Conservation (phyloP, 2,329 filamentous ascomycete species). For the Myrmaecium sp. region DNA sequence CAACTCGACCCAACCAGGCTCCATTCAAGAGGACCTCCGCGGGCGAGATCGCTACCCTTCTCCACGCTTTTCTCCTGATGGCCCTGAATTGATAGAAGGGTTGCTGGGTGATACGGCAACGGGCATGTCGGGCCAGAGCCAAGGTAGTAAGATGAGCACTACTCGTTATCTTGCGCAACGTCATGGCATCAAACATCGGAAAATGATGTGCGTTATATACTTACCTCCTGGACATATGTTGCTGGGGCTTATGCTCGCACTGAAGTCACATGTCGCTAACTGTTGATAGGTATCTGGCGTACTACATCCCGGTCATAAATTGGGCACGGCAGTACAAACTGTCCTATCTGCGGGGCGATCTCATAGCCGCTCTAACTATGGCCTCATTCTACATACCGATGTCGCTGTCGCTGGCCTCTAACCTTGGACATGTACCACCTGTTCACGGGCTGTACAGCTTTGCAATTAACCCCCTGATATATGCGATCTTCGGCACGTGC, state of each 20-base stretch:
- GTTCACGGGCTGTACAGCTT: conserved; percentile 92
- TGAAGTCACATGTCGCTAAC: conserved; percentile 1
- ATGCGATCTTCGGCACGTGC: conserved; percentile 79
- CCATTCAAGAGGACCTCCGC: conserved; percentile 21
- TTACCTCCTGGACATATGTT: background rate
- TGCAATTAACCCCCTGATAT: conserved; percentile 80
- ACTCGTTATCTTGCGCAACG: conserved; percentile 54
- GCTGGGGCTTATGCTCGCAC: background rate
- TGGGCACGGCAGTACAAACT: conserved; percentile 81
- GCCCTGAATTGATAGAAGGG: conserved; percentile 19
- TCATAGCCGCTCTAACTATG: conserved; percentile 82
- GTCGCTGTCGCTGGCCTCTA: conserved; percentile 82
- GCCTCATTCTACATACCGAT: conserved; percentile 98
- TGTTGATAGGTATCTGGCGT: conserved; percentile 62
- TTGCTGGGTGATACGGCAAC: conserved; percentile 25
- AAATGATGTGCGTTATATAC: conserved; percentile 45
- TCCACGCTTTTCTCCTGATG: too few species aligned
- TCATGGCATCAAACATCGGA: conserved; percentile 57
- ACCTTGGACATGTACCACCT: conserved; percentile 80
- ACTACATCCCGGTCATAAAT: conserved; percentile 81
- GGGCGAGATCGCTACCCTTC: conserved; percentile 13
- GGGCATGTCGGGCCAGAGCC: conserved; percentile 23
- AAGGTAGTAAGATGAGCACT: conserved; percentile 52
- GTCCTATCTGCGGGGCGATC: conserved; percentile 68
- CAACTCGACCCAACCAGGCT: conserved; percentile 13